Conservation (phyloP, 805 yeast species). For the Saccharomycopsis amapae region DNA sequence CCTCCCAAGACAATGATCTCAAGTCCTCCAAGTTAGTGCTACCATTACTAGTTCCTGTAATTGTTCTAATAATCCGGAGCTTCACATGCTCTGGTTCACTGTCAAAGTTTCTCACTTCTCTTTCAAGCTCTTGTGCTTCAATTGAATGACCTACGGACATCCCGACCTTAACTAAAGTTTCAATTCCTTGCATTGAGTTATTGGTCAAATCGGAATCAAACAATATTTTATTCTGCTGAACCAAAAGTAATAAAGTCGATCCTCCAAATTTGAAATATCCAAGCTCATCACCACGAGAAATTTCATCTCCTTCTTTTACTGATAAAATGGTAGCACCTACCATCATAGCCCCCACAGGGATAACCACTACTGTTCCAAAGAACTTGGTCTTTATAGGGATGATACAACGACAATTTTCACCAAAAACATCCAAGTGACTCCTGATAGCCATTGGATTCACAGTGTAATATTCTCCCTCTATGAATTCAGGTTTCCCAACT, state of each 20-base stretch:
- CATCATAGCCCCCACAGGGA: constrained; percentile 98
- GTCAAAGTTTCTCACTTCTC: constrained; percentile 40
- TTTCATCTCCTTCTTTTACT: constrained; percentile 47
- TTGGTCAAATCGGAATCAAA: constrained; percentile 70
- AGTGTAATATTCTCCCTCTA: constrained; percentile 89
- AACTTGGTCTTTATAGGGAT: constrained; percentile 66
- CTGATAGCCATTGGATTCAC: constrained; percentile 97
- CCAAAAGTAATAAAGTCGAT: constrained; percentile 67
- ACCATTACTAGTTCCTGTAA: constrained; percentile 44
- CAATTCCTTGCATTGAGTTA: constrained; percentile 63
- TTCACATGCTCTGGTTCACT: constrained; percentile 41
- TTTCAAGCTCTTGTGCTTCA: constrained; percentile 39
- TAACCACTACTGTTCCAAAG: constrained; percentile 73
- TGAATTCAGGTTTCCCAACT: constrained; percentile 55
- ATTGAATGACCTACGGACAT: constrained; percentile 82
- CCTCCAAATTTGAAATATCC: constrained; percentile 98
- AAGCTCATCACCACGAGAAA: constrained; percentile 70
- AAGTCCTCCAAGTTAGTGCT: constrained; percentile 4
- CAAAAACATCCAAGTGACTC: constrained; percentile 81
- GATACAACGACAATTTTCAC: constrained; percentile 78
- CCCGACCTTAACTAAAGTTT: constrained; percentile 82
- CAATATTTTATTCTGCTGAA: constrained; percentile 41
- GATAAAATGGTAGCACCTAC: constrained; percentile 85
- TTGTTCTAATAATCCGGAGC: constrained; percentile 45
- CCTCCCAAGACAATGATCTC: constrained; percentile 18